Evolutionary conservation across 1,284 basidiomycete genomes (phyloP).

Genomic region (Waitea zeae): DNA sequence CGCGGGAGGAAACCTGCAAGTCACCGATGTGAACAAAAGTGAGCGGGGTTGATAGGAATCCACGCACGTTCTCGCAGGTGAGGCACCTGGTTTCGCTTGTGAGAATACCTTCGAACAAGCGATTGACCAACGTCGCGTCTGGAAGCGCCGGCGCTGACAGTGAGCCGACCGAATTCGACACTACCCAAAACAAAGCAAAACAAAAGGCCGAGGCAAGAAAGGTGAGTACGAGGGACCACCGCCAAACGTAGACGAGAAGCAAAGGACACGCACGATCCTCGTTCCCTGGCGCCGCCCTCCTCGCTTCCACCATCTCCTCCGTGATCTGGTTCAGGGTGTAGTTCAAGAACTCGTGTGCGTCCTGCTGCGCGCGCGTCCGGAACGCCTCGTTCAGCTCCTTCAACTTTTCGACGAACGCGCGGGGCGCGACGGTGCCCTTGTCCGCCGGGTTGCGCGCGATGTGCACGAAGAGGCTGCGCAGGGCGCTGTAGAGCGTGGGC

Average conservation of each 20-base stretch:
- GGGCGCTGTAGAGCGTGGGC: constrained; percentile 76
- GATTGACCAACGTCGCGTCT: constrained; percentile 72
- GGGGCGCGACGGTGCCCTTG: constrained; percentile 74
- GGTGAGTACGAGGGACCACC: neutral
- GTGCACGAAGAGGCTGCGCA: constrained; percentile 78
- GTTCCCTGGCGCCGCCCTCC: too few species aligned
- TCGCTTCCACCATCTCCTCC: constrained; percentile 77
- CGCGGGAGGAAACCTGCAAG: constrained; percentile 92
- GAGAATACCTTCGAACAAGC: constrained; percentile 82
- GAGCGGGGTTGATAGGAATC: neutral
- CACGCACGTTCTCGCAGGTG: constrained; percentile 94
- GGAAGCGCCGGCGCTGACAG: too few species aligned
- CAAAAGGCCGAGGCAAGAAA: too few species aligned
- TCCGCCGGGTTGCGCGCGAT: constrained; percentile 61
- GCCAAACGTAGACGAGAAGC: constrained; percentile 2
- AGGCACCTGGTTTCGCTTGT: constrained; percentile 96
- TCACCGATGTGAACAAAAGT: constrained; percentile 18
- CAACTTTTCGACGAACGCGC: constrained; percentile 81
- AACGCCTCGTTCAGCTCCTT: constrained; percentile 81
- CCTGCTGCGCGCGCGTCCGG: constrained; percentile 79
- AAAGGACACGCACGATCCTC: constrained; percentile 40
- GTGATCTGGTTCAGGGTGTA: constrained; percentile 86
- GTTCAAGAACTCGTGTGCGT: constrained; percentile 95
- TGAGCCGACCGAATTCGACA: too few species aligned
- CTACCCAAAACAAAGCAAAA: too few species aligned